Evolutionary conservation across 148 eudicot genomes (phyloP).

Genomic region (Silene conica): DNA sequence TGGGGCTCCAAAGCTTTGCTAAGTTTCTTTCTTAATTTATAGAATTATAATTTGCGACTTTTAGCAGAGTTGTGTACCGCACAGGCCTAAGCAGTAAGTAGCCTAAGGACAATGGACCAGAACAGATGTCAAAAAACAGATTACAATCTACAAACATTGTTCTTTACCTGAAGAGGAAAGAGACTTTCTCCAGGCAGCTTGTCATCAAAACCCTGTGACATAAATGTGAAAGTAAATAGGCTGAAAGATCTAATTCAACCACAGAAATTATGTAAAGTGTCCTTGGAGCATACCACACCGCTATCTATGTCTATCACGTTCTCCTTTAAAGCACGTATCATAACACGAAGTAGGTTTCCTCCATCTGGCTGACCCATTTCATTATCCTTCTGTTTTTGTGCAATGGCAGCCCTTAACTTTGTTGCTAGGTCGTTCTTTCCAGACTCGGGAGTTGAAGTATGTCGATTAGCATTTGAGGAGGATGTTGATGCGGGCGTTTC

Average conservation of each 20-base stretch:
- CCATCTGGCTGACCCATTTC: conserved; percentile 67
- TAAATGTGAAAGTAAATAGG: not conserved
- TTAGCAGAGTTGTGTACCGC: not conserved
- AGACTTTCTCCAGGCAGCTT: conserved; percentile 82
- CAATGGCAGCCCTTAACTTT: conserved; percentile 83
- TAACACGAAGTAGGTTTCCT: conserved; percentile 68
- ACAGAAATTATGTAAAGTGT: not conserved
- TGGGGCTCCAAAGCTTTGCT: not conserved
- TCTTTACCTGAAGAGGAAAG: conserved; percentile 77
- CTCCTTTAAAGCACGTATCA: conserved; percentile 80
- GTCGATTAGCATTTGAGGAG: conserved; percentile 43
- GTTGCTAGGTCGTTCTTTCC: conserved; percentile 73
- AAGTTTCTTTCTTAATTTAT: not conserved
- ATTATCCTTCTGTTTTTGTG: conserved; percentile 76
- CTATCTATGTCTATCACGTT: conserved; percentile 75
- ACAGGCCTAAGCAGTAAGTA: not conserved
- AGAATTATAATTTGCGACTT: not conserved
- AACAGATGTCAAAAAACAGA: not conserved
- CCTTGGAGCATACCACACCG: conserved; percentile 56
- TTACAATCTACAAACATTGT: not conserved
- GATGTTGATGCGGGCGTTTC: conserved; percentile 72
- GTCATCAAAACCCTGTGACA: conserved; percentile 72
- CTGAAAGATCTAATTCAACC: conserved; percentile 15
- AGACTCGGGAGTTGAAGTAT: conserved; percentile 34
- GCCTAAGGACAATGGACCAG: conserved; percentile 1